Base-by-base conservation (phyloP, 2,329 filamentous ascomycete genomes). In the Pestalotiopsis sp. region DNA sequence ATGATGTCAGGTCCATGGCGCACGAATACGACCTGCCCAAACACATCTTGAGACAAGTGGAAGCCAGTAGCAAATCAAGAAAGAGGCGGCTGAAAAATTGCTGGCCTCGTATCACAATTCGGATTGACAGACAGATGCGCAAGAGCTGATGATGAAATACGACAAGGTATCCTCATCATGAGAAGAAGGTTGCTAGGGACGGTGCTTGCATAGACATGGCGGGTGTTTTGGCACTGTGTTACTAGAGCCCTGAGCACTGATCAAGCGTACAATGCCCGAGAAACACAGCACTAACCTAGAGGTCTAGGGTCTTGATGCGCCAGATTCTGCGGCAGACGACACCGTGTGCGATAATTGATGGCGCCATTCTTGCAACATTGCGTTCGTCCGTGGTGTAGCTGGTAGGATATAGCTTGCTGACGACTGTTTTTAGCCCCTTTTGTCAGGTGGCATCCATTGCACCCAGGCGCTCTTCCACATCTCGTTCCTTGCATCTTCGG, bases 351-450 rank as follows among this genome's bases (percentile, higher is more conserved):
- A 13, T 4, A 25, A 31, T 13, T 27, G 36, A 66, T 66, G 63
- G 52, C 52, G 41, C 63, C 41, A 66, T 66, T 56, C 36, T 14
- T 56, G 63, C 41, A 66, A 23, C 57, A 58, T 23, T 7, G 2
- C 57, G 27, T 45, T 45, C 57, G 27, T 25, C 41, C 41, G 14
- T 66, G 57, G 23, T 38, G 63, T 58, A 23, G 41, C 41, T 36
- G 25, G 27, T 57, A 11, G 14, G 13, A 52, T 27, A 52, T 23
- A 66, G 36, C 60, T 31, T 27, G 65, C 65, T 66, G 56, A 66
- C 65, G 65, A 66, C 65, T 20, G 45, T 27, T 20, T 27, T 52
- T 60, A 66, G 52, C 65, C 65, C 14, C 20, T 66, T 66, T 66
- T 66, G 65, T 66, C 56, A 66, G 65, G 65, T 66, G 56, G 7